Percentiles rank a stretch among this genome's conserved stretches.
Conservation (phyloP, 192 early-diverging fungal species). For the Oehlia diaphana region DNA sequence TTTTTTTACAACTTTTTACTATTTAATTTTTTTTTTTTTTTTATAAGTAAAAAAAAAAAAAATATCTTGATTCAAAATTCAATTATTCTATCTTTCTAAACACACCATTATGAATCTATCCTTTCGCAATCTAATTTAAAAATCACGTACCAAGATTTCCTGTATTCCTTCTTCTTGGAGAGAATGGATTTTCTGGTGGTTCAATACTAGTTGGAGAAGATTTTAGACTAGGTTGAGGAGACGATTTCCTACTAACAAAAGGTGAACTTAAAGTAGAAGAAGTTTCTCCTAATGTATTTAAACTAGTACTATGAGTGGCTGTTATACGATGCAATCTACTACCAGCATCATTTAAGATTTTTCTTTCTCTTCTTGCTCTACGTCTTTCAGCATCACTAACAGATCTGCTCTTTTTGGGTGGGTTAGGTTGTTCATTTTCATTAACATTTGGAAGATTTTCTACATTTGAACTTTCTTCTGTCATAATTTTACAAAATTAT, state of each 20-base stretch:
- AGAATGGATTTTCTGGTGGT: constrained; percentile 18
- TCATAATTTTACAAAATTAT: not conserved
- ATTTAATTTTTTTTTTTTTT: too few species aligned
- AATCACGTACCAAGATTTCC: constrained; percentile 7
- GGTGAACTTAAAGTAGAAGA: not conserved
- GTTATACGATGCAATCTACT: constrained; percentile 7
- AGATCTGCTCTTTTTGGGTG: constrained; percentile 9
- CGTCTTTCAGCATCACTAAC: constrained; percentile 17
- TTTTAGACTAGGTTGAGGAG: constrained; percentile 15
- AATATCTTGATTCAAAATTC: too few species aligned
- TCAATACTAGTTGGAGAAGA: constrained; percentile 22
- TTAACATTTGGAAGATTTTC: not conserved
- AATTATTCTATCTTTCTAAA: too few species aligned
- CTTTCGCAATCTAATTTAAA: not conserved
- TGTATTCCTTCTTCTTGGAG: constrained; percentile 3
- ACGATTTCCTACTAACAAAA: not conserved
- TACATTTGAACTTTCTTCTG: not conserved
- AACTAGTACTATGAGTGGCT: not conserved
- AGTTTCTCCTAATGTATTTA: not conserved
- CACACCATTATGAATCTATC: not conserved
- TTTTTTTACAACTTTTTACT: too few species aligned
- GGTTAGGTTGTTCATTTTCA: not conserved
- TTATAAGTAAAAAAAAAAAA: too few species aligned
- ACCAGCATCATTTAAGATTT: constrained; percentile 4
- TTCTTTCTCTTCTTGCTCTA: not conserved